Evolutionary conservation across 495 filamentous ascomycete genomes (phyloP), one percentile per base, ranked within the genome.

Genomic region (Aspergillus bertholletiae): DNA sequence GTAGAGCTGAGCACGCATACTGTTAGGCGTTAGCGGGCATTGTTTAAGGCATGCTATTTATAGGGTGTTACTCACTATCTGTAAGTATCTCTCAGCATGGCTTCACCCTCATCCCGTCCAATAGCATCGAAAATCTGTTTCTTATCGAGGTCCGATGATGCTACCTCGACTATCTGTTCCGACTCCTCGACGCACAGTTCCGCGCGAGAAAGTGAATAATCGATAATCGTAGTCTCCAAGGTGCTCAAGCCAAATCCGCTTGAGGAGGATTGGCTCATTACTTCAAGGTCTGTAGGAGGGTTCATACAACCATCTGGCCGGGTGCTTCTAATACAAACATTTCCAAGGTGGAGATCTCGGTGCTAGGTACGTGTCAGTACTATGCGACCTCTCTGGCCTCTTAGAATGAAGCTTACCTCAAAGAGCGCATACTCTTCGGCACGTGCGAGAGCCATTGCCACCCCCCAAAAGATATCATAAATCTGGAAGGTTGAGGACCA

Each of bases 401-500:
- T 45, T 34, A 43, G 24, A 26, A 30, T 39, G 37, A 17, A 7
- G 54, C 71, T 53, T 60, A 85, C 84, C 76, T 96, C 92, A 56
- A 96, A 96, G 54, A 80, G 66, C 21, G 84, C 79, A 49, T 80
- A 74, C 43, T 83, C 80, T 60, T 96, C 92, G 2, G 87, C 90
- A 40, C 87, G 81, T 9, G 86, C 87, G 21, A 96, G 72, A 12
- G 90, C 84, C 58, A 92, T 82, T 2, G 86, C 84, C 17, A 90
- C 84, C 21, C 86, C 84, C 76, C 92, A 85, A 69, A 96, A 92
- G 2, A 96, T 83, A 66, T 96, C 92, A 80, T 90, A 95, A 2
- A 90, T 71, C 52, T 88, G 78, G 59, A 80, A 81, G 0, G 80
- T 68, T 1, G 74, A 78, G 11, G 74, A 71, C 69, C 51, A 88